A percentile compares a stretch with the other conserved stretches of the same genome.
Evolutionary conservation across 2,329 filamentous ascomycete species (phyloP).

Genomic region (Xylariales sp.): DNA sequence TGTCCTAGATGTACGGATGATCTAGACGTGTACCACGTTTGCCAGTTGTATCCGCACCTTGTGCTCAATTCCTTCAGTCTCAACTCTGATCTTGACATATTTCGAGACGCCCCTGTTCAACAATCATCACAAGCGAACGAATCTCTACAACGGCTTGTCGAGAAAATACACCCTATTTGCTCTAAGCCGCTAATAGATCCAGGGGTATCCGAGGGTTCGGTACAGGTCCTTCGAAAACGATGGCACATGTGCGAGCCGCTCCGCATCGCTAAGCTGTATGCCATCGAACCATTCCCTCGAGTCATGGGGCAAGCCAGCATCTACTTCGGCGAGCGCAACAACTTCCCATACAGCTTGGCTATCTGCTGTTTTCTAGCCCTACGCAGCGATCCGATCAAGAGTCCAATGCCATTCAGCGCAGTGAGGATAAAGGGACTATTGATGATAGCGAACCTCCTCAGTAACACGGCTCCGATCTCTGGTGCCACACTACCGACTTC

Average conservation of each 20-base stretch:
- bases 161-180: constrained; percentile 28
- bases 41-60: constrained; percentile 34
- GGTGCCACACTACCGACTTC: constrained; percentile 17
- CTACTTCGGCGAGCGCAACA: constrained; percentile 37
- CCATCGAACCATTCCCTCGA: constrained; percentile 43
- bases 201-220: constrained; percentile 9
- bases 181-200: constrained; percentile 12
- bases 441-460: constrained; percentile 47
- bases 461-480: constrained; percentile 39
- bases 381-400: constrained; percentile 45
- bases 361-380: constrained; percentile 43
- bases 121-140: constrained; percentile 21
- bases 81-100: constrained; percentile 31
- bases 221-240: constrained; percentile 25
- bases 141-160: constrained; percentile 16
- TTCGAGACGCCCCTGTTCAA: constrained; percentile 27
- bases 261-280: constrained; percentile 36
- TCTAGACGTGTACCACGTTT: constrained; percentile 50
- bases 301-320: constrained; percentile 40
- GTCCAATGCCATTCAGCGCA: constrained; percentile 45
- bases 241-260: constrained; percentile 36
- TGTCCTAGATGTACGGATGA: constrained; percentile 47
- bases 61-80: constrained; percentile 42
- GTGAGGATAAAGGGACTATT: constrained; percentile 47
- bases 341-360: constrained; percentile 39